These are phyloP conservation scores for Mycosphaerella arachidis DNA, from an alignment of 2,329 filamentous ascomycete species.

Conservation along the genomic window DNA sequence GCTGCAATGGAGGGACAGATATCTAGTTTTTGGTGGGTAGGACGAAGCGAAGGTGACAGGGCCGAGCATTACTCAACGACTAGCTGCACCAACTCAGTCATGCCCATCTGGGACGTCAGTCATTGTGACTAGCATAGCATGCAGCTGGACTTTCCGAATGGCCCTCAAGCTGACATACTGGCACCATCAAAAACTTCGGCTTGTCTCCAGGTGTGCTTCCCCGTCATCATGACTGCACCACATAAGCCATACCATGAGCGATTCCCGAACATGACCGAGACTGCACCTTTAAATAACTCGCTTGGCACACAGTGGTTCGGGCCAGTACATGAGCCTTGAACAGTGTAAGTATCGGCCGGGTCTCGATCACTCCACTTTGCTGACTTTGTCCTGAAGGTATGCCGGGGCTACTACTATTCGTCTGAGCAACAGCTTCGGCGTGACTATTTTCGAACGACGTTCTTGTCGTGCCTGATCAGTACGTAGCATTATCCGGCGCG, in stretches of 20 bases:
- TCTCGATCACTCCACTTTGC: not conserved
- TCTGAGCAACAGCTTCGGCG: slow-evolving; percentile 1
- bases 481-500: slow-evolving; percentile 6
- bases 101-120: slow-evolving; percentile 24
- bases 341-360: slow-evolving; percentile 4
- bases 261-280: slow-evolving; percentile 4
- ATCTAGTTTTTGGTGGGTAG: slow-evolving; percentile 31
- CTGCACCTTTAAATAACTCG: slow-evolving; percentile 4
- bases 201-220: slow-evolving; percentile 17
- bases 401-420: slow-evolving; percentile 7
- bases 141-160: slow-evolving; percentile 27
- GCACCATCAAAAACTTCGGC: slow-evolving; percentile 2
- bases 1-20: slow-evolving; percentile 25
- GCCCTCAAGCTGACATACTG: slow-evolving; percentile 14
- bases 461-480: slow-evolving; percentile 11
- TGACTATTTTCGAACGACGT: slow-evolving; percentile 15
- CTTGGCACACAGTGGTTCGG: slow-evolving; percentile 5
- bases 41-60: slow-evolving; percentile 29
- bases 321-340: not conserved
- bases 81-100: slow-evolving; percentile 2
- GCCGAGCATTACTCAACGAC: slow-evolving; percentile 18
- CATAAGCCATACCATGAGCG: slow-evolving; percentile 11
- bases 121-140: slow-evolving; percentile 24
- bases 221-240: slow-evolving; percentile 11
- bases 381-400: slow-evolving; percentile 4